Evolutionary conservation across 2,329 filamentous ascomycete genomes (phyloP).

Genomic region (Aureobasidium sp.): DNA sequence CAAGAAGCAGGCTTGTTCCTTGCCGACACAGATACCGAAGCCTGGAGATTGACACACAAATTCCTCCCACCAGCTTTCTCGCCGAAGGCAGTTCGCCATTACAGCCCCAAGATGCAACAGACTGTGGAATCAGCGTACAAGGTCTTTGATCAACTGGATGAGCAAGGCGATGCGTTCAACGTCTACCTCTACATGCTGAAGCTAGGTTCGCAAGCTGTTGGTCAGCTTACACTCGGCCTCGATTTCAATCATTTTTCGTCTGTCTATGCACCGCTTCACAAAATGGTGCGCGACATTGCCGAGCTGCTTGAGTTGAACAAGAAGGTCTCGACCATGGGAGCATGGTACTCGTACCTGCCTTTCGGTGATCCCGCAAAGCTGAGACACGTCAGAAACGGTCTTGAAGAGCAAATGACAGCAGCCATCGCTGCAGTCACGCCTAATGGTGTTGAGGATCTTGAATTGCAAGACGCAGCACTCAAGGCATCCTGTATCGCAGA

Average conservation of each 20-base stretch:
- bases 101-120: constrained; percentile 53
- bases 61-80: constrained; percentile 54
- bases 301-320: constrained; percentile 52
- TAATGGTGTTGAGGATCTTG: constrained; percentile 29
- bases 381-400: constrained; percentile 26
- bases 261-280: constrained; percentile 42
- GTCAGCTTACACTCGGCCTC: constrained; percentile 38
- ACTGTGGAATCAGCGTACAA: constrained; percentile 46
- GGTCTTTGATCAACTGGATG: constrained; percentile 44
- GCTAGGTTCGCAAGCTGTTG: constrained; percentile 38
- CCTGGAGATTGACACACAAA: constrained; percentile 51
- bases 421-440: constrained; percentile 32
- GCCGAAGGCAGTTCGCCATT: constrained; percentile 55
- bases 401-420: constrained; percentile 35
- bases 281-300: constrained; percentile 47
- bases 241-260: constrained; percentile 40
- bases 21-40: constrained; percentile 44
- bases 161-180: constrained; percentile 39
- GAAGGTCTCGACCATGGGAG: constrained; percentile 47
- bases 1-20: constrained; percentile 28
- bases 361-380: constrained; percentile 51
- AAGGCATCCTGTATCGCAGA: constrained; percentile 36
- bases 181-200: constrained; percentile 47
- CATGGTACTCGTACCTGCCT: constrained; percentile 51
- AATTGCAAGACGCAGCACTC: constrained; percentile 33